Percentiles rank a stretch among this genome's conserved stretches.
Conservation (phyloP, 2,329 filamentous ascomycete species). For the Cladophialophora immunda region DNA sequence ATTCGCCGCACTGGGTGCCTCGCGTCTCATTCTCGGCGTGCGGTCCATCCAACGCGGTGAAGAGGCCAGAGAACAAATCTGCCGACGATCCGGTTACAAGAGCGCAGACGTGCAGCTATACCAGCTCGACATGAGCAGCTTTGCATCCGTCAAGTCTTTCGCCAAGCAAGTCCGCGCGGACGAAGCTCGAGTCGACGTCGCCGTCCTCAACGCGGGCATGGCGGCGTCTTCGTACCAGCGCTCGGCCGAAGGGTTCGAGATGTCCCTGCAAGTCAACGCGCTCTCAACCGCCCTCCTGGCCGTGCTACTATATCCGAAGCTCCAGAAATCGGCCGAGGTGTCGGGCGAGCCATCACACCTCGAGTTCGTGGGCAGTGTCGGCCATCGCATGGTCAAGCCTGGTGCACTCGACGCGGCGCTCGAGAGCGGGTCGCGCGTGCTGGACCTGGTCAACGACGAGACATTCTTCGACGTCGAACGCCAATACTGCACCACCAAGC, state of each 20-base stretch:
- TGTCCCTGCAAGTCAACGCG: constrained; percentile 51
- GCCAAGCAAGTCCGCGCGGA: constrained; percentile 33
- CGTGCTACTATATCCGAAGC: constrained; percentile 37
- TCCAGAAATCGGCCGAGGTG: constrained; percentile 53
- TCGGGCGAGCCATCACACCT: constrained; percentile 53
- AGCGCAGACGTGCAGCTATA: constrained; percentile 47
- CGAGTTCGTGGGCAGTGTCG: constrained; percentile 54
- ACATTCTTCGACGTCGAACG: constrained; percentile 43
- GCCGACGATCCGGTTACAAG: constrained; percentile 44
- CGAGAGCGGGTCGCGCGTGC: constrained; percentile 35
- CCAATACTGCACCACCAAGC: constrained; percentile 52
- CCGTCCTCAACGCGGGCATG: constrained; percentile 57
- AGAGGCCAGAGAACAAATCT: constrained; percentile 51
- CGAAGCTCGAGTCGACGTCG: constrained; percentile 50
- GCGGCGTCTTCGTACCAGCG: constrained; percentile 36
- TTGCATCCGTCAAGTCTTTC: constrained; percentile 49
- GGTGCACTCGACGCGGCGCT: constrained; percentile 40
- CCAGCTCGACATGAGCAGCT: constrained; percentile 54
- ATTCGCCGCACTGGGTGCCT: constrained; percentile 50
- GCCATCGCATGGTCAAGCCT: constrained; percentile 47
- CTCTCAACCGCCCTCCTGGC: constrained; percentile 41
- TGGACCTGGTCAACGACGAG: constrained; percentile 47
- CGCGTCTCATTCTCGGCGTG: constrained; percentile 56
- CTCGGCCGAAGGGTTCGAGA: constrained; percentile 46
- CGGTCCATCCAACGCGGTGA: constrained; percentile 54